Evolutionary conservation across 129 eudicot species (phyloP), one percentile per base, ranked within the genome.

Genomic region (Solidago caesia): DNA sequence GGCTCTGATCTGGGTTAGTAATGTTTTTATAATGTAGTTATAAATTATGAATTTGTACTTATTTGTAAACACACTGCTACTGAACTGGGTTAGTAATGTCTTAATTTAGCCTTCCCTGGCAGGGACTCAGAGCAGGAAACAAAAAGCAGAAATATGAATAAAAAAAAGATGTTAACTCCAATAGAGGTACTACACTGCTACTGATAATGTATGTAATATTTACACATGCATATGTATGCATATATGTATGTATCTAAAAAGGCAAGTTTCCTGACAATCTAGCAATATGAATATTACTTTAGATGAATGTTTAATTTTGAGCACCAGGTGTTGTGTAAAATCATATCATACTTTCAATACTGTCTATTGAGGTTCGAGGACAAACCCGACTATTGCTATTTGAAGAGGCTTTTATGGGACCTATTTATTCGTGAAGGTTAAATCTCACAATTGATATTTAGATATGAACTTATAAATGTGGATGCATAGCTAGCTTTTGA

Each of bases 31-130:
- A n/a, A n/a, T n/a, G n/a, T n/a, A n/a, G n/a, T n/a, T n/a, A n/a
- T n/a, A n/a, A n/a, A n/a, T n/a, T n/a, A n/a, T n/a, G n/a, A n/a
- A n/a, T n/a, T n/a, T n/a, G n/a, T n/a, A n/a, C n/a, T n/a, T n/a
- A n/a, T n/a, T n/a, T n/a, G n/a, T n/a, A n/a, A n/a, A n/a, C n/a
- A n/a, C n/a, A n/a, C n/a, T n/a, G n/a, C n/a, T n/a, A n/a, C n/a
- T n/a, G n/a, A n/a, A n/a, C n/a, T n/a, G n/a, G n/a, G n/a, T n/a
- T n/a, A n/a, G n/a, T n/a, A n/a, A n/a, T n/a, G n/a, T n/a, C n/a
- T n/a, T n/a, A n/a, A n/a, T 27, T 41, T 80, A 92, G 99, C 80
- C 99, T 94, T 76, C 99, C 99, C 2, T 94, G 99, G 99, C 99
- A 94, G 81, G 99, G 99, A 63, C 79, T 94, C 12, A 84, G 85